Percentiles rank a stretch among this genome's conserved stretches.
Conservation (phyloP, 352 stramenopile species). For the Albugo candida region DNA sequence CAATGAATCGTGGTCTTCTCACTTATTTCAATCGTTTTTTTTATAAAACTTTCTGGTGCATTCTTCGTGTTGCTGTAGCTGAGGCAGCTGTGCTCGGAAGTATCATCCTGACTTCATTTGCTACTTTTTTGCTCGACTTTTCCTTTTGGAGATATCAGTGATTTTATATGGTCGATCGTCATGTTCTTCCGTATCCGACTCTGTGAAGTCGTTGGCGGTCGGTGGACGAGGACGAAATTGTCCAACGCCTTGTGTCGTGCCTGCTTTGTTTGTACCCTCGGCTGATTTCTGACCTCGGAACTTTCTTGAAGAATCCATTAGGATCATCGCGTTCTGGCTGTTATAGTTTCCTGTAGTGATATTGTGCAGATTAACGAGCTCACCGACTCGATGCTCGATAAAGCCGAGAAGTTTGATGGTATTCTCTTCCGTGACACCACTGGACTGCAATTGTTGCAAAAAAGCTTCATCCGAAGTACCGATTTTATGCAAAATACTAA, state of each 20-base stretch:
- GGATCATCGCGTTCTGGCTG: slow-evolving; percentile 9
- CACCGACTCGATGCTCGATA: slow-evolving; percentile 67
- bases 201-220: slow-evolving; percentile 42
- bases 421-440: slow-evolving; percentile 62
- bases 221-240: slow-evolving; percentile 32
- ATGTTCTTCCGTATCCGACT: slow-evolving; percentile 54
- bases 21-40: too few species aligned
- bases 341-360: slow-evolving; percentile 53
- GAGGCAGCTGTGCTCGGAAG: too few species aligned
- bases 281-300: not conserved
- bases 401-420: slow-evolving; percentile 62
- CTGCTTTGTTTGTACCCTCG: not conserved
- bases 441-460: slow-evolving; percentile 33
- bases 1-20: too few species aligned
- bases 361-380: slow-evolving; percentile 77
- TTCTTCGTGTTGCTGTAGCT: too few species aligned
- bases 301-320: not conserved
- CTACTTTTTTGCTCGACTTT: too few species aligned
- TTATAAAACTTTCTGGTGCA: too few species aligned
- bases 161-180: slow-evolving; percentile 59
- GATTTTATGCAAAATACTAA: slow-evolving; percentile 72
- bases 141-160: slow-evolving; percentile 63
- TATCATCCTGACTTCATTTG: too few species aligned
- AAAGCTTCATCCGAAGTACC: slow-evolving; percentile 50
- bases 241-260: slow-evolving; percentile 4